phyloP scores from a whole-genome alignment of 2,329 filamentous ascomycete genomes.

The Neocucurbitaria cava region DNA sequence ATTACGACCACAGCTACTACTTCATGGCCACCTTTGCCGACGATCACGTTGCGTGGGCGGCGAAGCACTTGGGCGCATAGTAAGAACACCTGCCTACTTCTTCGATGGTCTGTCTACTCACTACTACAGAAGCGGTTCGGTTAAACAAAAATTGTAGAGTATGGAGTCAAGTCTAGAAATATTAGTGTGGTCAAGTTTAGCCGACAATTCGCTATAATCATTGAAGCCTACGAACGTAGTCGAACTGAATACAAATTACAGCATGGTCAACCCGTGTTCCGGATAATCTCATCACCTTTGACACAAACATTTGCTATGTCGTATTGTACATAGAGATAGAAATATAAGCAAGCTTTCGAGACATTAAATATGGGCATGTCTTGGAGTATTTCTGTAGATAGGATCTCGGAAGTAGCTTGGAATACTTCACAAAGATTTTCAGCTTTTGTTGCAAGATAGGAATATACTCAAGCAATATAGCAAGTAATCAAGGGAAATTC shows the following conservation, averaged over 20 bases:
- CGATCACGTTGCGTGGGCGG: constrained; percentile 90
- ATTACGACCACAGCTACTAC: constrained; percentile 97
- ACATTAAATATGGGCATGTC: neutral
- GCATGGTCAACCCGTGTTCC: neutral
- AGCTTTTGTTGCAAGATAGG: neutral
- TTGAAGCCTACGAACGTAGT: neutral
- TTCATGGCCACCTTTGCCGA: constrained; percentile 91
- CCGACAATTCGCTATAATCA: neutral
- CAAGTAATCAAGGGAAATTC: neutral
- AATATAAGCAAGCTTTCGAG: neutral
- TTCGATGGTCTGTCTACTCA: constrained; percentile 27
- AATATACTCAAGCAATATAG: neutral
- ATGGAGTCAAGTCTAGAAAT: neutral
- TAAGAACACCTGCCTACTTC: constrained; percentile 31
- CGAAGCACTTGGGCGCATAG: constrained; percentile 77
- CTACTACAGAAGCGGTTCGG: constrained; percentile 42
- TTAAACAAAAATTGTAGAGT: constrained; percentile 35
- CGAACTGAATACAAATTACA: neutral
- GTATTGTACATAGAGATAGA: neutral
- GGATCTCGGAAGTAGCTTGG: neutral
- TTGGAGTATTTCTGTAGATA: neutral
- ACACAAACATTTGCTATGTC: neutral
- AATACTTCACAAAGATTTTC: neutral
- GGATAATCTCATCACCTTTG: neutral
- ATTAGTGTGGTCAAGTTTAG: neutral